Evolutionary conservation across 257 asterid species (phyloP), one percentile per base, ranked within the genome.

Genomic region (Mitragyna speciosa): DNA sequence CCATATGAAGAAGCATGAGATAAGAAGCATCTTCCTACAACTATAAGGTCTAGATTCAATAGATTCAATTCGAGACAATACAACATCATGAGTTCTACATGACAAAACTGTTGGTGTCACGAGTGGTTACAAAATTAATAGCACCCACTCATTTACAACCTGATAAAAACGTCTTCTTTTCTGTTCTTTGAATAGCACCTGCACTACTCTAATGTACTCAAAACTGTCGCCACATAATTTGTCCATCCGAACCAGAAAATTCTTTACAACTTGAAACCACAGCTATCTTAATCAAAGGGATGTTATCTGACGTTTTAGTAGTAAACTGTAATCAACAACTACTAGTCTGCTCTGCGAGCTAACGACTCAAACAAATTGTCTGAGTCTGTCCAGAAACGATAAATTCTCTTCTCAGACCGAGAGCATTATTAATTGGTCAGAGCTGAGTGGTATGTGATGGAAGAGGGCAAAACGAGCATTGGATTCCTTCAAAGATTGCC

Each of bases 401-500:
- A 75, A 39, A 75, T 75, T 75, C 79, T 7, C 58, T 75, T 59
- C 56, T 36, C 43, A 43, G 54, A 75, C 33, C 41, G 52, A 36
- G 30, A 78, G 56, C 36, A 77, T 77, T 65, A 66, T 63, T 76
- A 64, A 77, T 77, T 70, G 31, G 77, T 49, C 65, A 72, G 66
- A 61, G n/a, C n/a, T 63, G 10, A 63, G 28, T 6, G 64, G 64
- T 20, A 58, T 58, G 26, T 70, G 49, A 51, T 58, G 26, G 39
- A 12, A 63, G 65, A 58, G 47, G 74, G 26, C 15, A 6, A 11
- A 30, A 36, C 43, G 65, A 54, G 84, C 91, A 85, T 87, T 74
- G 91, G 91, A 87, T 87, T 81, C 91, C 86, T 28, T 64, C 31
- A 64, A 79, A 78, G 76, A 74, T 69, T 80, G 64, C 69, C 52